A percentile compares a stretch with the other conserved stretches of the same genome.
These are phyloP conservation scores for Aspergillus quadricinctus DNA, from an alignment of 2,329 filamentous ascomycete genomes.

Conservation along the genomic window DNA sequence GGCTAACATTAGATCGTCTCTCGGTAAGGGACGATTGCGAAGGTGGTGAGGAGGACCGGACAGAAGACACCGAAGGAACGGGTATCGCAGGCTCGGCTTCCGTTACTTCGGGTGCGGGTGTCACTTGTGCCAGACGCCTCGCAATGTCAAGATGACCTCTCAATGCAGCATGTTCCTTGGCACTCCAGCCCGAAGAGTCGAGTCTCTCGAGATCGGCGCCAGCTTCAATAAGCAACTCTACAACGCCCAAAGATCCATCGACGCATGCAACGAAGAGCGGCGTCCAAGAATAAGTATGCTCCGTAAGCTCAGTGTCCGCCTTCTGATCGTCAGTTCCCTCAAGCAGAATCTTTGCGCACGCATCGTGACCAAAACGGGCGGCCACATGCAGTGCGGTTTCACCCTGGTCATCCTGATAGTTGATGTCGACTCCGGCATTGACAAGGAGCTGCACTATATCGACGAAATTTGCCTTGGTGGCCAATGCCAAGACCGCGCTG, in stretches of 20 bases:
- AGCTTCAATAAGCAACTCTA: slow-evolving; percentile 70
- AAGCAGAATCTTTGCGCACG: slow-evolving; percentile 74
- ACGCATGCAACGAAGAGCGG: slow-evolving; percentile 91
- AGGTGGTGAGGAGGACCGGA: slow-evolving; percentile 33
- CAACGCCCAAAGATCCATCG: slow-evolving; percentile 73
- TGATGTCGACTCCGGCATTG: slow-evolving; percentile 84
- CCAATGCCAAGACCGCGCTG: slow-evolving; percentile 80
- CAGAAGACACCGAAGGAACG: slow-evolving; percentile 29
- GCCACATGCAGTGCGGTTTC: slow-evolving; percentile 92
- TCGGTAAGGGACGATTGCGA: slow-evolving; percentile 39
- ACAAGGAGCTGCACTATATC: slow-evolving; percentile 83
- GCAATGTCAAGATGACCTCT: slow-evolving; percentile 84
- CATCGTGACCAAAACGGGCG: slow-evolving; percentile 77
- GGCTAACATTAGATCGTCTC: slow-evolving; percentile 36
- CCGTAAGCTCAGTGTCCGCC: slow-evolving; percentile 69
- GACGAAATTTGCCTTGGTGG: slow-evolving; percentile 81
- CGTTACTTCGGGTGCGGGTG: slow-evolving; percentile 36
- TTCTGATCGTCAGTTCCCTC: slow-evolving; percentile 66
- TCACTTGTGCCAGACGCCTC: slow-evolving; percentile 59
- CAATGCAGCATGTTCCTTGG: slow-evolving; percentile 86
- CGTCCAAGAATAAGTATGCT: slow-evolving; percentile 89
- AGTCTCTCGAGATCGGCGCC: slow-evolving; percentile 69
- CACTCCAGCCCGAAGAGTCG: slow-evolving; percentile 90
- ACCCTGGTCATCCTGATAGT: slow-evolving; percentile 84
- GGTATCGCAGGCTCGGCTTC: slow-evolving; percentile 30